Conservation (phyloP, 176 grass and related monocot genomes). For the Panicum miliaceum region DNA sequence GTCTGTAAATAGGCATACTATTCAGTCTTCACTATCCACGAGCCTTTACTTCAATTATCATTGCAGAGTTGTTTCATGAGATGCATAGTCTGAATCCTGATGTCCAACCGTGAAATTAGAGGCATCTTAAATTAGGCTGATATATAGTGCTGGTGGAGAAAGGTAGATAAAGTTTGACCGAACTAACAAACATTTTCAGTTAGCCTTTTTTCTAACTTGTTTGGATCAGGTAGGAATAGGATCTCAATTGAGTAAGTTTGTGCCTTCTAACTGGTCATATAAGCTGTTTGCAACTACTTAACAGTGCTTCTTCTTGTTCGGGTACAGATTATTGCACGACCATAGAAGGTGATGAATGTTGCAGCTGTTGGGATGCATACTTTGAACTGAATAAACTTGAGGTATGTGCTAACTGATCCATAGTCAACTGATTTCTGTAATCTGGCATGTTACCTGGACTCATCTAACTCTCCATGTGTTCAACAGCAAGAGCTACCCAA, state of each 20-base stretch:
- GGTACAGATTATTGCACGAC: slow-evolving; percentile 79
- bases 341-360: slow-evolving; percentile 77
- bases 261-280: not conserved
- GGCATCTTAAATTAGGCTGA: not conserved
- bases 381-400: slow-evolving; percentile 86
- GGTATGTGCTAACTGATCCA: slow-evolving; percentile 37
- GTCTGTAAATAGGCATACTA: not conserved
- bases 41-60: not conserved
- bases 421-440: not conserved
- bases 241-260: not conserved
- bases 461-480: not conserved
- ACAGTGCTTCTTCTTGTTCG: slow-evolving; percentile 16
- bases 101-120: not conserved
- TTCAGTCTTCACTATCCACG: not conserved
- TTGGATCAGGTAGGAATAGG: not conserved
- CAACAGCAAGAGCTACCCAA: slow-evolving; percentile 58
- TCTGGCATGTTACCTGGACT: not conserved
- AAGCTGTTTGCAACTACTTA: slow-evolving; percentile 3
- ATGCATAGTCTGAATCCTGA: not conserved
- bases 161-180: not conserved
- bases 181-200: not conserved
- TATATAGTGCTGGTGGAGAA: not conserved
- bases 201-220: not conserved
- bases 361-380: slow-evolving; percentile 92
- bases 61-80: not conserved